Evolutionary conservation across 441 rosid species (phyloP), one percentile per base, ranked within the genome.

Genomic region (Sinapis alba): DNA sequence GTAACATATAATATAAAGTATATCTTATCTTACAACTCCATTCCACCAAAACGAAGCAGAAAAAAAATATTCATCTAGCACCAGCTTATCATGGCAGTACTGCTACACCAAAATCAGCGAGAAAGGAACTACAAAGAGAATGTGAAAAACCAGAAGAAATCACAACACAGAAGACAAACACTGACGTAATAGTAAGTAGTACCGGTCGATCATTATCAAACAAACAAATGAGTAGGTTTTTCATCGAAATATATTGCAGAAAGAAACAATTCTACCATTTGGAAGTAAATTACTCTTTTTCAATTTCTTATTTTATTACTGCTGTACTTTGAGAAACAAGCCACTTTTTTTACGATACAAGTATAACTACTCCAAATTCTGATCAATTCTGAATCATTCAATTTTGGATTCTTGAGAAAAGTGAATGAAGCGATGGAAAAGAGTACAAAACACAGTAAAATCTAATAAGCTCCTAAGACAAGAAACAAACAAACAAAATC

Each of bases 361-460:
- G 12, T 57, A 41, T 73, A 70, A 41, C 77, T 56, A 54, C 71
- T 65, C n/a, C n/a, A n/a, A n/a, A n/a, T n/a, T n/a, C n/a, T n/a
- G n/a, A n/a, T 36, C n/a, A 54, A 63, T 2, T 74, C 72, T 15
- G 13, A 16, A 19, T 28, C 34, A 58, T 18, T 19, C 23, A 65
- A 65, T 65, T 9, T 45, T 27, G 66, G 23, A 56, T 75, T 26
- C 57, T 60, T 36, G 36, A 34, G 47, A 8, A 61, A 32, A 68
- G 72, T 47, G 47, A 57, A 71, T 58, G 47, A 41, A 70, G 32
- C 15, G 15, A 51, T 28, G 3, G 18, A 43, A 43, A 7, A 9
- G 11, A 32, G 50, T 43, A 64, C 56, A 61, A 16, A 62, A 7
- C 34, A 36, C 23, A n/a, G 7, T 62, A n/a, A 62, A 41, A 43